phyloP scores from a whole-genome alignment of 1,139 yeast genomes.

The Diutina pseudorugosa region DNA sequence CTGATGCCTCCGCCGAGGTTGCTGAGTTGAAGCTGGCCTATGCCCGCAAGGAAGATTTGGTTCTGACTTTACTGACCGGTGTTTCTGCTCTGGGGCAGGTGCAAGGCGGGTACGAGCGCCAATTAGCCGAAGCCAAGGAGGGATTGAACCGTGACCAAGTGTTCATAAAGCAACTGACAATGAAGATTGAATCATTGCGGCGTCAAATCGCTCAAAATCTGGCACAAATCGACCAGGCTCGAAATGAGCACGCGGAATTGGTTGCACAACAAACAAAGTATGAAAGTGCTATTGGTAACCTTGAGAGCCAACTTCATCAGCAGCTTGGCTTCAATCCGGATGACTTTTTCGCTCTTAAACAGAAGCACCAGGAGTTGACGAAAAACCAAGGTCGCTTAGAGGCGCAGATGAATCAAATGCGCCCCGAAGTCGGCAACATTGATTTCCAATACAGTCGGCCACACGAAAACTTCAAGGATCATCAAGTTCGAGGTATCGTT shows the following conservation, averaged over 20 bases:
- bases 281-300: conserved; percentile 8
- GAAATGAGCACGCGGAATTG: conserved; percentile 31
- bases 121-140: conserved; percentile 54
- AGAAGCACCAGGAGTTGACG: conserved; percentile 22
- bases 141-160: conserved; percentile 44
- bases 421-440: conserved; percentile 56
- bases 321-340: conserved; percentile 51
- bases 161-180: conserved; percentile 44
- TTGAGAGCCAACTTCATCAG: conserved; percentile 32
- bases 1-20: conserved; percentile 29
- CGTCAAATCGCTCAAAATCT: conserved; percentile 41
- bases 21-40: conserved; percentile 35
- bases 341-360: conserved; percentile 32
- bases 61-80: conserved; percentile 82
- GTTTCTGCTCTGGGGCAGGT: conserved; percentile 71
- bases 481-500: conserved; percentile 74
- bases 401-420: conserved; percentile 42
- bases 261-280: conserved; percentile 27
- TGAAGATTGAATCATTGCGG: conserved; percentile 46
- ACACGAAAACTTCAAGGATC: conserved; percentile 42
- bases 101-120: conserved; percentile 72
- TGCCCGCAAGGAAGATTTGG: conserved; percentile 60
- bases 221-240: conserved; percentile 27
- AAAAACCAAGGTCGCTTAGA: conserved; percentile 26
- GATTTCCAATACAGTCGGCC: conserved; percentile 71